Percentiles rank a stretch among this genome's conserved stretches.
phyloP scores from a whole-genome alignment of 2,329 filamentous ascomycete genomes.

The Moelleriella libera region DNA sequence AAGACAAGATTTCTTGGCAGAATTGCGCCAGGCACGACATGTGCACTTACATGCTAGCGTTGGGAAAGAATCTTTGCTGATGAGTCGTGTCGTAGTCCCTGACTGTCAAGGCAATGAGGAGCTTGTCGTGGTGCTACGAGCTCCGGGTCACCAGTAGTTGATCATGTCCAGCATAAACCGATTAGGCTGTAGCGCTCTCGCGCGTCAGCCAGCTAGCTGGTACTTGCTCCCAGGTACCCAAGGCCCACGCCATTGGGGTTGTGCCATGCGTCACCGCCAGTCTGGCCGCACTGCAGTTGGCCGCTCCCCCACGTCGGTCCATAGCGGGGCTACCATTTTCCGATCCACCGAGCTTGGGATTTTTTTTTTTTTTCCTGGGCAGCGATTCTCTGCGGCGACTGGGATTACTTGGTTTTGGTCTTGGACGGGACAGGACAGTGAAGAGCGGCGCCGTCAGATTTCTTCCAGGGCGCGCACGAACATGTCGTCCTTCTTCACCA shows the following conservation, averaged over 20 bases:
- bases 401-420: neutral
- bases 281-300: constrained; percentile 10
- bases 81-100: neutral
- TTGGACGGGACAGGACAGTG: neutral
- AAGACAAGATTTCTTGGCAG: neutral
- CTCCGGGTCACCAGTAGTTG: constrained; percentile 1
- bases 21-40: neutral
- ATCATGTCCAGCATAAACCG: neutral
- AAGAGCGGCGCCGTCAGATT: neutral
- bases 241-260: constrained; percentile 5
- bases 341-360: constrained; percentile 6
- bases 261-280: constrained; percentile 19
- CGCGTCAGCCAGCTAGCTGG: constrained; percentile 17
- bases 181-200: constrained; percentile 21
- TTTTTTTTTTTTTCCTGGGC: constrained; percentile 20
- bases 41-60: neutral
- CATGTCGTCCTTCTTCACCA: constrained; percentile 96
- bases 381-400: neutral
- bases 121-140: constrained; percentile 2
- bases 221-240: neutral
- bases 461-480: constrained; percentile 10
- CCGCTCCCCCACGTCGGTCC: neutral
- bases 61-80: neutral
- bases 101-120: neutral
- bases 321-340: neutral